Conservation (phyloP, 2,329 filamentous ascomycete species). For the Ilyonectria robusta region DNA sequence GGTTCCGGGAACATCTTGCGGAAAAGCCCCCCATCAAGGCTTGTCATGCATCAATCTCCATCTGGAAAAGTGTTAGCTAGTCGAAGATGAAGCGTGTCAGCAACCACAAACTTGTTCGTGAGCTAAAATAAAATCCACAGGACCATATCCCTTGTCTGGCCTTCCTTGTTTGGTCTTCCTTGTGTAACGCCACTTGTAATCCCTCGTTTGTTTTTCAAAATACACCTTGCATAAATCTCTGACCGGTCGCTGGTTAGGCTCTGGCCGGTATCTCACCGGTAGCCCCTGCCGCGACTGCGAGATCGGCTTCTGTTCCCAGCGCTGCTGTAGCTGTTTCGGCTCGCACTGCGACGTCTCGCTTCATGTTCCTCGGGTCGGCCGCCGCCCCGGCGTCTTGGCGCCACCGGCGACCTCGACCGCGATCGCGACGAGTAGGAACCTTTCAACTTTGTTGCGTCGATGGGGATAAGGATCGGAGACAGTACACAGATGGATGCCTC, state of each 20-base stretch:
- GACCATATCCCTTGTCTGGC: slow-evolving; percentile 13
- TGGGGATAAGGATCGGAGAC: too few species aligned
- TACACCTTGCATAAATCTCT: slow-evolving; percentile 27
- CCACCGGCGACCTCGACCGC: slow-evolving; percentile 59
- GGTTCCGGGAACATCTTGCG: slow-evolving; percentile 29
- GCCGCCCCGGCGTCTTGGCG: slow-evolving; percentile 51
- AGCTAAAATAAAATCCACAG: slow-evolving; percentile 37
- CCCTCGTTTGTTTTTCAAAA: slow-evolving; percentile 34
- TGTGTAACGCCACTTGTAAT: slow-evolving; percentile 41
- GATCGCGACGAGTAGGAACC: slow-evolving; percentile 64
- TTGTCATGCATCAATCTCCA: slow-evolving; percentile 38
- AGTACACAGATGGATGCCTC: too few species aligned
- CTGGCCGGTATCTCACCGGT: slow-evolving; percentile 47
- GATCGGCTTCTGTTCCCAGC: slow-evolving; percentile 58
- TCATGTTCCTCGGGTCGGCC: slow-evolving; percentile 51
- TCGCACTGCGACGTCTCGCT: slow-evolving; percentile 62
- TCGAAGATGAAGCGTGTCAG: slow-evolving; percentile 33
- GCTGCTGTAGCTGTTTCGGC: slow-evolving; percentile 62
- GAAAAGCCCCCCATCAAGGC: slow-evolving; percentile 29
- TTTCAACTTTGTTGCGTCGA: too few species aligned
- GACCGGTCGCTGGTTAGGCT: too few species aligned
- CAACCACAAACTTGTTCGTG: slow-evolving; percentile 43
- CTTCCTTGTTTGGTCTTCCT: slow-evolving; percentile 22
- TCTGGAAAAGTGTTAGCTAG: slow-evolving; percentile 44
- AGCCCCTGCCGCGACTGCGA: slow-evolving; percentile 54